A percentile compares a stretch with the other conserved stretches of the same genome.
phyloP scores from a whole-genome alignment of 768 basidiomycete species.

The Hydnum rufescens region DNA sequence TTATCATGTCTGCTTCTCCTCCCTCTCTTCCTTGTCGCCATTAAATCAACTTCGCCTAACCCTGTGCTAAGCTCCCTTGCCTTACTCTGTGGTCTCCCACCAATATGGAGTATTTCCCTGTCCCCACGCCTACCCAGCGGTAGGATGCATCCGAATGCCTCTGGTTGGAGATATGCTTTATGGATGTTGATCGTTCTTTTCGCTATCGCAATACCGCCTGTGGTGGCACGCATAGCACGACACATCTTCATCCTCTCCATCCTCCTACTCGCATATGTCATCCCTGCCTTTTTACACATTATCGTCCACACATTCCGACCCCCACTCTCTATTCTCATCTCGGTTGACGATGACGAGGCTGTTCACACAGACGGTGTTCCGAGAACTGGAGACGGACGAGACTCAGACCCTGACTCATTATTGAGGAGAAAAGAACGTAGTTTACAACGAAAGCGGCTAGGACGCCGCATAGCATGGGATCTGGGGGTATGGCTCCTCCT shows the following conservation, averaged over 20 bases:
- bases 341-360: background rate
- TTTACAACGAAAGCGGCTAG: slow-evolving; percentile 53
- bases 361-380: background rate
- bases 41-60: background rate
- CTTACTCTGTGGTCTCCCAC: background rate
- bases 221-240: background rate
- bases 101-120: background rate
- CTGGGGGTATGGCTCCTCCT: slow-evolving; percentile 61
- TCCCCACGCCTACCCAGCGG: background rate
- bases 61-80: background rate
- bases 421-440: slow-evolving; percentile 72
- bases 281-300: background rate
- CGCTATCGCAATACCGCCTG: background rate
- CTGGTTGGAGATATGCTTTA: background rate
- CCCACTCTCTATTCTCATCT: background rate
- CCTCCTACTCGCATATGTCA: background rate
- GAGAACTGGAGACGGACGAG: background rate
- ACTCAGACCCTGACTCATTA: slow-evolving; percentile 24
- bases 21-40: background rate
- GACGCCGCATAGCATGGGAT: slow-evolving; percentile 64
- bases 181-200: background rate
- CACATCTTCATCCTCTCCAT: background rate
- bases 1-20: background rate
- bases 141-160: background rate
- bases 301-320: background rate